Evolutionary conservation across 148 eudicot genomes (phyloP).

Genomic region (Hydrangea macrophylla): DNA sequence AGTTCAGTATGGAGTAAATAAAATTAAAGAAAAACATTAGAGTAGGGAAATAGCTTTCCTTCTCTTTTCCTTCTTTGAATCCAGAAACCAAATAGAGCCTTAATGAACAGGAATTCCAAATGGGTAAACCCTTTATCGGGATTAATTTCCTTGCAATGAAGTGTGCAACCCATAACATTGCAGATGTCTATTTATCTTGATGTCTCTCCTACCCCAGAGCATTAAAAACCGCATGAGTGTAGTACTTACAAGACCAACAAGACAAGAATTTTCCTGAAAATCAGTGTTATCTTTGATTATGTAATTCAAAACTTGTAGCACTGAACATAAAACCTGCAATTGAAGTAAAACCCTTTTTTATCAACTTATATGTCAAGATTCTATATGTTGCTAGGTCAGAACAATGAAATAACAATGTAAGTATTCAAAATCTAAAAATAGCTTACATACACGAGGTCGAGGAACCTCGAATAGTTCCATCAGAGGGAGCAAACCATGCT

Average conservation of each 20-base stretch:
- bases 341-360: background rate
- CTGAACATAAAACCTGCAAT: constrained; percentile 86
- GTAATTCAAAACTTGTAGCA: constrained; percentile 86
- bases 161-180: background rate
- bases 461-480: constrained; percentile 94
- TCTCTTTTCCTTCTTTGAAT: too few relatives aligned
- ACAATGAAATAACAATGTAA: background rate
- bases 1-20: too few relatives aligned
- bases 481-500: constrained; percentile 90
- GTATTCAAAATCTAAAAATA: constrained; percentile 9
- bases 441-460: constrained; percentile 68
- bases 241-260: constrained; percentile 87
- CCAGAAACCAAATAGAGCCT: too few relatives aligned
- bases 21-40: too few relatives aligned
- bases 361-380: background rate
- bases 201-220: background rate
- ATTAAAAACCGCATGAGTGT: background rate
- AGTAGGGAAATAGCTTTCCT: too few relatives aligned
- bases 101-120: background rate
- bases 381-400: background rate
- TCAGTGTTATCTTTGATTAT: constrained; percentile 83
- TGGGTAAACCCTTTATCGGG: background rate
- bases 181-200: background rate
- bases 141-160: background rate
- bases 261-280: constrained; percentile 95